Percentiles rank a stretch among this genome's conserved stretches.
phyloP scores from a whole-genome alignment of 192 early-diverging fungal species.

The Helicostylum pulchrum region DNA sequence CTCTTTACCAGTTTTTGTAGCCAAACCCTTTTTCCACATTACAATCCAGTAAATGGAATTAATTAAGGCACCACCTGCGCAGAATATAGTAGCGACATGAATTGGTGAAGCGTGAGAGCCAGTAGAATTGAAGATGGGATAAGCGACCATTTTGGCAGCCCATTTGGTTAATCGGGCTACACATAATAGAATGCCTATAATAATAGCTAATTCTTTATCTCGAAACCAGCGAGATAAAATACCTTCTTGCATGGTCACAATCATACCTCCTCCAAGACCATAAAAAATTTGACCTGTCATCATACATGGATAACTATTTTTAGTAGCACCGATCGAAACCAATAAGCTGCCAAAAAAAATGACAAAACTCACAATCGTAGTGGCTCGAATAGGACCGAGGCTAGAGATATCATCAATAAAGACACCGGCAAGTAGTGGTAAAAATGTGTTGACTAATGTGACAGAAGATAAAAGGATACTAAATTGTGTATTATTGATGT shows the following conservation, averaged over 20 bases:
- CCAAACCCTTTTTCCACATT: constrained; percentile 32
- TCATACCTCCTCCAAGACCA: constrained; percentile 68
- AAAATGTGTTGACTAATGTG: constrained; percentile 55
- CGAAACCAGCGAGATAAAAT: constrained; percentile 74
- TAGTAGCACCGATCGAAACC: constrained; percentile 43
- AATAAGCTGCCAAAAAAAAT: constrained; percentile 55
- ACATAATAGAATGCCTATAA: constrained; percentile 63
- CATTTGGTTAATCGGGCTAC: constrained; percentile 70
- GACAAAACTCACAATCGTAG: constrained; percentile 46
- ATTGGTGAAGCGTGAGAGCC: constrained; percentile 38
- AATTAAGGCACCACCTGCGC: constrained; percentile 45
- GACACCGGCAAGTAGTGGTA: constrained; percentile 54
- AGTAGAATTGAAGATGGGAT: constrained; percentile 52
- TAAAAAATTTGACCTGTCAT: constrained; percentile 51
- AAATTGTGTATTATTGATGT: constrained; percentile 60
- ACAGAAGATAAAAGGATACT: constrained; percentile 62
- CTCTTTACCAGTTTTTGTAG: constrained; percentile 17
- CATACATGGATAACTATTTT: constrained; percentile 50
- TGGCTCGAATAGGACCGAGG: constrained; percentile 54
- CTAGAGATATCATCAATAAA: constrained; percentile 46
- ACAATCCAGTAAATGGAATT: constrained; percentile 48
- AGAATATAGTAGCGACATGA: constrained; percentile 48
- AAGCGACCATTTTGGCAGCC: constrained; percentile 59
- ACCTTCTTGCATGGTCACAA: constrained; percentile 74
- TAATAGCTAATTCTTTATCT: constrained; percentile 62